Evolutionary conservation across 306 rosid genomes (phyloP), one percentile per base, ranked within the genome.

Genomic region (Pueraria montana): DNA sequence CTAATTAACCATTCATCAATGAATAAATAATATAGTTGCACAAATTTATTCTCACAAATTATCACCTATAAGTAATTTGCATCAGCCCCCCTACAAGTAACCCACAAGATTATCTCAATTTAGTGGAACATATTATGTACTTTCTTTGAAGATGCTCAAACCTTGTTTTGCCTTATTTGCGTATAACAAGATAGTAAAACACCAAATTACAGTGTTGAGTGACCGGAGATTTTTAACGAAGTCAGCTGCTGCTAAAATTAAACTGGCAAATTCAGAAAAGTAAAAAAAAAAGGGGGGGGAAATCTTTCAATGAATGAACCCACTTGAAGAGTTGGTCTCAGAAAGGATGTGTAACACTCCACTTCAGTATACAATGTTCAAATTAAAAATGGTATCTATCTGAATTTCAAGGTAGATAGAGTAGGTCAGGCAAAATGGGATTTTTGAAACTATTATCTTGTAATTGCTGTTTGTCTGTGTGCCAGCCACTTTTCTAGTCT

Each of bases 381-480:
- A 30, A 13, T 63, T 59, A 30, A 56, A 66, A 75, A 18, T 67
- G 55, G 27, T 56, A 76, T 58, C 74, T 12, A 23, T 77, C 58
- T 18, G 21, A 78, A 46, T 71, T 77, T 69, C 56, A 21, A 23
- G 72, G 72, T 66, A 53, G 79, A 27, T 72, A 45, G 82, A 27
- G 82, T 76, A 48, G 76, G 66, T 36, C 45, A 72, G 38, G 64
- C 0, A 59, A 69, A 64, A 42, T 78, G 14, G 43, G 62, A 58
- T 32, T 61, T 68, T 59, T 13, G 2, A 55, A 43, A 45, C 59
- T 43, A 30, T 21, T 21, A 26, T 58, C 2, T 52, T 53, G 13
- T 16, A 11, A 72, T 16, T 50, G 46, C 24, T 27, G 30, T 69
- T 61, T 70, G 1, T 80, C 14, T 70, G 26, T 6, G 11, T 34